These are phyloP conservation scores for Pseudogymnoascus sp. DNA, from an alignment of 2,329 filamentous ascomycete genomes.

Conservation along the genomic window DNA sequence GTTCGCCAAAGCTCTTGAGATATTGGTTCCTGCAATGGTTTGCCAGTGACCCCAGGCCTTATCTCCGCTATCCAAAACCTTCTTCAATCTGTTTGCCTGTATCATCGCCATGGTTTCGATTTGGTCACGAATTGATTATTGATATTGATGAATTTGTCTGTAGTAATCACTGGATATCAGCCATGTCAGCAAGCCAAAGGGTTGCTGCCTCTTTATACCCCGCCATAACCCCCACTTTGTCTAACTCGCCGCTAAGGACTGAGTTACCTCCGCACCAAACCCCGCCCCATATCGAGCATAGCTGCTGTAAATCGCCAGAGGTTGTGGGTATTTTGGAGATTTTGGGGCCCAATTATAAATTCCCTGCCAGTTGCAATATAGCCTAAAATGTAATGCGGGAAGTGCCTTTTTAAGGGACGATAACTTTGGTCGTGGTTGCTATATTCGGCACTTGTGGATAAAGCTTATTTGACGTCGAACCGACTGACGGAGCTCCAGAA, in stretches of 20 bases:
- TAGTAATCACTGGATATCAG: not conserved
- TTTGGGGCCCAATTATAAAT: not conserved
- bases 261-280: constrained; percentile 1
- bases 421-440: not conserved
- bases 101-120: constrained; percentile 30
- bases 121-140: not conserved
- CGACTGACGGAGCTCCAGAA: not conserved
- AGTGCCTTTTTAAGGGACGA: not conserved
- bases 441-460: not conserved
- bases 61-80: constrained; percentile 39
- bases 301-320: not conserved
- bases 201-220: constrained; percentile 8
- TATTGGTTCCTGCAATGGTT: constrained; percentile 51
- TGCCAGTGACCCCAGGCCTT: constrained; percentile 50
- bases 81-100: constrained; percentile 40
- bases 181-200: not conserved
- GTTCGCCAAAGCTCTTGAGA: constrained; percentile 50
- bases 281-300: not conserved
- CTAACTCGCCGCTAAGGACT: not conserved
- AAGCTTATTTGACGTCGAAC: constrained; percentile 2
- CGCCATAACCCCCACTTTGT: constrained; percentile 8
- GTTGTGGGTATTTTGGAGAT: not conserved
- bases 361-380: not conserved
- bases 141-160: not conserved
- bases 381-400: not conserved